Evolutionary conservation across 2,329 filamentous ascomycete species (phyloP).

Genomic region (Trichophyton verrucosum): DNA sequence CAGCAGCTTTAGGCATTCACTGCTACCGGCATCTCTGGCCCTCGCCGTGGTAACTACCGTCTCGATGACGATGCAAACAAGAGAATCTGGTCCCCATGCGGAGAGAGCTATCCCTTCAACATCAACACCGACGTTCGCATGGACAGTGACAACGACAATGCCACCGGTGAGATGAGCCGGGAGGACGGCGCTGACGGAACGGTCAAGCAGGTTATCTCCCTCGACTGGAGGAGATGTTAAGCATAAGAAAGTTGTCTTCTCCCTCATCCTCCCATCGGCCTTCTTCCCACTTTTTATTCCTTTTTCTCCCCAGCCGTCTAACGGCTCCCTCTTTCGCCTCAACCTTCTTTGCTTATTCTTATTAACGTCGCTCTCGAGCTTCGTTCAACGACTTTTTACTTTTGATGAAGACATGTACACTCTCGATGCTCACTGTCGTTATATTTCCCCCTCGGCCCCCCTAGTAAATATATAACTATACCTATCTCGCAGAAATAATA

Average conservation of each 20-base stretch:
- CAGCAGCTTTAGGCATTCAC: background rate
- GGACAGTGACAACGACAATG: background rate
- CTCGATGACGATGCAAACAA: background rate
- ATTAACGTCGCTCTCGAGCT: background rate
- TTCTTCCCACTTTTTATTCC: background rate
- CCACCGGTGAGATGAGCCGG: slow-evolving; percentile 1
- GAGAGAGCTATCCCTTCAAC: background rate
- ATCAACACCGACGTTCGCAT: slow-evolving; percentile 4
- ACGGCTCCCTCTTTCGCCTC: background rate
- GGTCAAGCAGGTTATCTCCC: background rate
- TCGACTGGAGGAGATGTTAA: slow-evolving; percentile 3
- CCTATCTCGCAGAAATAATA: background rate
- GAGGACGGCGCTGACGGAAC: background rate
- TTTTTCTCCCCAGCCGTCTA: background rate
- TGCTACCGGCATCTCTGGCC: background rate
- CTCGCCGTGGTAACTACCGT: background rate
- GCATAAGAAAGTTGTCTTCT: background rate
- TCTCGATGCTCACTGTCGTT: background rate
- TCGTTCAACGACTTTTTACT: background rate
- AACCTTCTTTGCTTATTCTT: background rate
- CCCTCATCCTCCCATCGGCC: background rate
- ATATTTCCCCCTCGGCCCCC: background rate
- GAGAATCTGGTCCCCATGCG: slow-evolving; percentile 3
- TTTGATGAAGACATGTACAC: slow-evolving; percentile 1
- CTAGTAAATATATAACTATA: background rate